These are phyloP conservation scores for Samsoniella hepiali DNA, from an alignment of 2,329 filamentous ascomycete species.

Conservation along the genomic window DNA sequence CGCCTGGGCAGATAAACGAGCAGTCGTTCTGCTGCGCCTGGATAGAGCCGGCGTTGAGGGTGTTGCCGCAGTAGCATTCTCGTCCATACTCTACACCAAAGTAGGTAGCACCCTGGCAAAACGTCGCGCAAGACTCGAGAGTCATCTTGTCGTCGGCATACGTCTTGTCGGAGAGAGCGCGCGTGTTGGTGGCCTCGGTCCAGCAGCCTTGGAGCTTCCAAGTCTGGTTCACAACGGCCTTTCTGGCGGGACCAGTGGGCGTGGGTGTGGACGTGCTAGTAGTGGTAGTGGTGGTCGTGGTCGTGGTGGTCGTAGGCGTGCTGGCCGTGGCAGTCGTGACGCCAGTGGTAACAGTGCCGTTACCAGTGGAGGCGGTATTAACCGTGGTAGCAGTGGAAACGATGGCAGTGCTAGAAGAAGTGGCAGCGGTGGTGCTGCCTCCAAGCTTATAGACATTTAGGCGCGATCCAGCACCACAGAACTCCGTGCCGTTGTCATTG, in stretches of 20 bases:
- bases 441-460: constrained; percentile 36
- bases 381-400: constrained; percentile 32
- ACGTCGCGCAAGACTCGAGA: constrained; percentile 32
- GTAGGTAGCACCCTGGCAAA: constrained; percentile 30
- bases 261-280: constrained; percentile 22
- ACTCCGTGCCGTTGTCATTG: constrained; percentile 36
- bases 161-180: constrained; percentile 30
- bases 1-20: constrained; percentile 32
- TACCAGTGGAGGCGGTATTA: constrained; percentile 20
- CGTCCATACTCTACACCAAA: constrained; percentile 36
- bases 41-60: constrained; percentile 28
- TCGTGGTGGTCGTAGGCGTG: constrained; percentile 19
- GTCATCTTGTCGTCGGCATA: constrained; percentile 35
- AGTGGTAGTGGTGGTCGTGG: constrained; percentile 17
- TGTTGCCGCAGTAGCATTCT: constrained; percentile 40
- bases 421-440: constrained; percentile 4
- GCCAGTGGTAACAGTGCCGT: background rate
- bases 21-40: constrained; percentile 34
- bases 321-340: constrained; percentile 17
- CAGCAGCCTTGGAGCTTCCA: constrained; percentile 38
- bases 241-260: constrained; percentile 27
- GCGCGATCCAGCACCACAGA: constrained; percentile 34
- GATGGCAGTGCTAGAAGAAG: constrained; percentile 22
- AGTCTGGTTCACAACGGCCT: constrained; percentile 24
- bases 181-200: constrained; percentile 31